Evolutionary conservation across 2,329 filamentous ascomycete species (phyloP), one percentile per base, ranked within the genome.

Genomic region (Ustulina deusta): DNA sequence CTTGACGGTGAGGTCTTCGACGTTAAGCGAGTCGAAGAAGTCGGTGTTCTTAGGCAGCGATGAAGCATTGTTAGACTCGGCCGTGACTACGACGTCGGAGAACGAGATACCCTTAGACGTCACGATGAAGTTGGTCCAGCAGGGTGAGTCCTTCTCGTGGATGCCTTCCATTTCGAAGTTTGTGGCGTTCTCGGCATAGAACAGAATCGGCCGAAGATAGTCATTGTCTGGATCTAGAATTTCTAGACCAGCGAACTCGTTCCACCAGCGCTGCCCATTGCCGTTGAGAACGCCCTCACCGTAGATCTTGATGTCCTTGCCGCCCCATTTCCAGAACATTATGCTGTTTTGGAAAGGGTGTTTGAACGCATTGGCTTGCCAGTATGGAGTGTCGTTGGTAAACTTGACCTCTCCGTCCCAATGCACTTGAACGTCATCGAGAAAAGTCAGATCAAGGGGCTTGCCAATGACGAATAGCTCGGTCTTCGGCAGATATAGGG

Each of bases 311-410:
- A 90, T 86, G 69, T 88, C 80, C 69, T 86, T 83, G 11, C 88
- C 88, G 63, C 87, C 87, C 87, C 87, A 90, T 58, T 88, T 85
- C 85, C 86, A 89, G 73, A 89, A 90, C 63, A 87, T 87, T 63
- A 89, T 85, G 2, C 84, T 87, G 68, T 83, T 81, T 70, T 83
- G 80, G 72, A 83, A 83, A 0, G 80, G 78, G 61, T 83, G 79
- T 15, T 73, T 72, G 73, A 79, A 83, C 42, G 81, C 77, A 63
- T 81, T 77, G 15, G 75, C 68, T 71, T 83, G 81, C 82, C 82
- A 83, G 74, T 81, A 82, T 4, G 78, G 70, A 3, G 81, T 82
- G 64, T 83, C 79, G 25, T 83, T 78, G 63, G 81, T 83, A 70
- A 83, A 83, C 72, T 78, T 74, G 56, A 88, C 81, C 73, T 87